Evolutionary conservation across 2,329 filamentous ascomycete genomes (phyloP).

Genomic region (Sporothrix mexicana): DNA sequence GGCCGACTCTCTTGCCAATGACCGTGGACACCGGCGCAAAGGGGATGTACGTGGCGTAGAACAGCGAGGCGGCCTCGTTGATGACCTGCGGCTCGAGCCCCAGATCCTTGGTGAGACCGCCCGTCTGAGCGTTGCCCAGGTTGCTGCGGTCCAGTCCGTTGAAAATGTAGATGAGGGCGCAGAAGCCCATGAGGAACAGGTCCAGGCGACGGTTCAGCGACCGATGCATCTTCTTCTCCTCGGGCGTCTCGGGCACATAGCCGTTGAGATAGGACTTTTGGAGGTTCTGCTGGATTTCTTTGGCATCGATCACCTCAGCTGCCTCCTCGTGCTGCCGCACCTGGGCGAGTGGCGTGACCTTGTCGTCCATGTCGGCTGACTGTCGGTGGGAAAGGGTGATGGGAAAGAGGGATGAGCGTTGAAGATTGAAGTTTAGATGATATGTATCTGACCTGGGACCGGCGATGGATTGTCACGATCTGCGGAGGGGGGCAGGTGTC

Average conservation of each 20-base stretch:
- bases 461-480: neutral
- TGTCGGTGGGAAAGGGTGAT: neutral
- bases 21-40: conserved; percentile 61
- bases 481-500: neutral
- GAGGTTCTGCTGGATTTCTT: conserved; percentile 8
- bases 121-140: conserved; percentile 50
- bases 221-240: neutral
- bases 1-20: conserved; percentile 47
- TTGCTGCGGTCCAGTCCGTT: conserved; percentile 51
- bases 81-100: conserved; percentile 58
- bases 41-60: conserved; percentile 64
- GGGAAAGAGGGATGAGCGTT: too few species aligned
- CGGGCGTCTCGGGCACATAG: conserved; percentile 7
- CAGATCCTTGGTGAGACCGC: conserved; percentile 59
- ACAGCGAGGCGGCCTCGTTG: conserved; percentile 61
- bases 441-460: neutral
- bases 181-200: conserved; percentile 20
- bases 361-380: neutral
- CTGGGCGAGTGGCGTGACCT: neutral
- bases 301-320: neutral
- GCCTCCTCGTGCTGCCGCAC: conserved; percentile 10
- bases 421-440: neutral
- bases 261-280: conserved; percentile 17
- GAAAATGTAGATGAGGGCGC: conserved; percentile 44
- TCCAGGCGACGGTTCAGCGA: conserved; percentile 15